Evolutionary conservation across 345 rosid genomes (phyloP), one percentile per base, ranked within the genome.

Genomic region (Linum trigynum): DNA sequence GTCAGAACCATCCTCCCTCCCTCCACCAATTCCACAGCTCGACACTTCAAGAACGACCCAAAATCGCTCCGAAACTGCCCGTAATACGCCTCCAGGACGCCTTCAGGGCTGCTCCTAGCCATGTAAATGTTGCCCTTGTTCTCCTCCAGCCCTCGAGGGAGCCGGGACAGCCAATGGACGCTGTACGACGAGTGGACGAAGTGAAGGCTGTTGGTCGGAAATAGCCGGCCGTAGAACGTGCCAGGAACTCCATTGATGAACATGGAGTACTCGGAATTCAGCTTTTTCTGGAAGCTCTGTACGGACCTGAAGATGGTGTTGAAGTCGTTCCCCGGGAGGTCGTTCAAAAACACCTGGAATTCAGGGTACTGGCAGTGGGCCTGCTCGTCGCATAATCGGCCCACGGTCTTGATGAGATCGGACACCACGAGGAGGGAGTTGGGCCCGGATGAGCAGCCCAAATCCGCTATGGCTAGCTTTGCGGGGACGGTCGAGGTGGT

Each of bases 361-460:
- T 78, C 82, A 0, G 84, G 91, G 0, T 72, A 59, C 5, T 55
- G 3, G 3, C 15, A 68, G 32, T 23, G 32, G 10, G 68, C 74
- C 14, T 57, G 62, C 39, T 64, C 67, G 15, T 41, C 43, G 64
- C 77, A 64, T 6, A 79, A 36, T 7, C 48, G 45, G 8, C 68
- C 75, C 5, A 79, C 76, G 5, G 16, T n/a, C 38, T 62, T 61
- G 62, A 85, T 71, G 10, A 85, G 67, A 57, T 77, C 77, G 5
- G 79, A 68, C 4, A 68, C 69, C 2, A 59, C 76, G 4, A 70
- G 67, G 0, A 85, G 73, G 5, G 95, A 73, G 78, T 84, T 89
- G 66, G 92, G 91, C 59, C 98, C 96, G 5, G 95, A 85, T 38
- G 98, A 87, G 74, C 98, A 89, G 2, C 98, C 98, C 65, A 92